Base-by-base conservation (phyloP, 139 green algal genomes). In the Protoeuglena noctilucae region DNA sequence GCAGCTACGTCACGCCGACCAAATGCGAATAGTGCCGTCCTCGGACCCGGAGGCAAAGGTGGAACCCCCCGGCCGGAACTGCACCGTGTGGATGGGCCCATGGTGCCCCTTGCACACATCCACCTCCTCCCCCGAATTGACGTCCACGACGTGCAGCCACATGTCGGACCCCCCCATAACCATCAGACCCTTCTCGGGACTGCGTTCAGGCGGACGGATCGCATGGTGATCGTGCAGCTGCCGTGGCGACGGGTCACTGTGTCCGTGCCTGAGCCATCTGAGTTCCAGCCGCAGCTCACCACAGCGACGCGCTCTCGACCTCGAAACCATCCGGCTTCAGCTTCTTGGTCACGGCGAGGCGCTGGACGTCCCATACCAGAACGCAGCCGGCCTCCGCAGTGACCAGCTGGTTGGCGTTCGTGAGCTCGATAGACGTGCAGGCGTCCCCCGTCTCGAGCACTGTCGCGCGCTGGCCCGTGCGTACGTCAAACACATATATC, bases 1-100 rank as follows among this genome's bases (percentile, higher is more conserved):
- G 66, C 48, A 51, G 12, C 17, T 46, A 4, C 29, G 12, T 56
- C 73, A 43, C 2, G 74, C 84, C 24, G 66, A 54, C 89, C 89
- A 97, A 50, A 97, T 84, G 30, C 89, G 73, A 23, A 98, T 95
- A 1, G 88, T 98, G 12, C 90, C 90, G 61, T 97, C 90, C 56
- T 98, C 90, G 5, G 74, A 89, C 6, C 91, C 91, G 5, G 81
- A 90, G 0, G 89, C 82, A 66, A 91, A 99, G 2, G 80, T 80
- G 28, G 86, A 71, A 3, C 83, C 87, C 2, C 73, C 78, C 2
- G 91, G 90, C 4, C 84, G 77, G 78, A 95, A 99, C 5, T 87
- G 76, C 22, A 98, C 74, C 24, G 68, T 82, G 67, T 97, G 92
- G 25, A 99, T 84, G 0, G 92, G 89, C 0, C 92, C 92, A 64